Evolutionary conservation across 345 rosid genomes (phyloP), one percentile per base, ranked within the genome.

Genomic region (Dipteronia sinensis): DNA sequence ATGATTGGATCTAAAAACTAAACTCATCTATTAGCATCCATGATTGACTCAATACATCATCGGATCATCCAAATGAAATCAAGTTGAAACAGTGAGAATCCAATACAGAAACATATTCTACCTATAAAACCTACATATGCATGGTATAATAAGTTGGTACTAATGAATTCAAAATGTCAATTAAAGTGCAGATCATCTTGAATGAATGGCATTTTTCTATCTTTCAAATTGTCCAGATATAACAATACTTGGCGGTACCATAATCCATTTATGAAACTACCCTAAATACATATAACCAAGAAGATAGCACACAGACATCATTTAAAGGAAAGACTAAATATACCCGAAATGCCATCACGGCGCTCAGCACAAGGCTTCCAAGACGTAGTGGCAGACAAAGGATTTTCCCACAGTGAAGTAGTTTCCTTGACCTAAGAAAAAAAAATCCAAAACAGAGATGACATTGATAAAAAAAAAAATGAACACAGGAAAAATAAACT

Each of bases 321-420:
- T 76, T 17, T 3, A 58, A 67, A 40, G 46, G 15, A 25, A 22
- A 25, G 31, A 20, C 25, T 6, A 12, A 19, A 71, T 58, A 29
- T 82, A 93, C 98, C 94, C 76, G 98, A 94, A 78, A 93, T 75
- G 70, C 94, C 98, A 79, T 73, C 75, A 20, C 80, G 94, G n/a
- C 94, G 96, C 85, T 94, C 99, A 29, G 98, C 98, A 75, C 99
- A 97, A 79, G 99, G 98, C 86, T 93, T 97, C 99, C 99, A 97
- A 62, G 98, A 97, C 67, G 97, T 94, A 67, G 99, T 97, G 29
- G 99, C 91, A 63, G 99, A 93, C 77, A 78, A 78, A 55, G 99
- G 99, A 87, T 97, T 97, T 82, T 90, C 91, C 99, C 99, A 97
- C 0, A 95, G 98, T 19, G 99, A 97, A 82, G 99, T 83, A 59